Conservation (phyloP, 345 rosid species). For the Passiflora organensis region DNA sequence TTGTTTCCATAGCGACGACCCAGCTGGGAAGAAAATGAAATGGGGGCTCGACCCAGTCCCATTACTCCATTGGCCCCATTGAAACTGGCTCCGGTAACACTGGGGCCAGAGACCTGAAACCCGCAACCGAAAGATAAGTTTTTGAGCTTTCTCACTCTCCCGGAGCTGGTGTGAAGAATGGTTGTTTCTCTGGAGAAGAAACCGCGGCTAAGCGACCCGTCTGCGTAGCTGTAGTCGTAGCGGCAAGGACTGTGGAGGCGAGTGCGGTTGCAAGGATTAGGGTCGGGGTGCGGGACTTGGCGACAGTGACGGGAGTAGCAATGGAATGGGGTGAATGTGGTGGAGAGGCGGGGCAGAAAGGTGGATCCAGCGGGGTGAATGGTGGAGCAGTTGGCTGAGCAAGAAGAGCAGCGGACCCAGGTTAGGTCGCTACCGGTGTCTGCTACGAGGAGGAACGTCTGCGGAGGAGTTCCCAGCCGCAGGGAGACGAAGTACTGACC, state of each 20-base stretch:
- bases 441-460: slow-evolving; percentile 57
- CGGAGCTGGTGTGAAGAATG: slow-evolving; percentile 52
- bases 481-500: slow-evolving; percentile 82
- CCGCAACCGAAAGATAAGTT: slow-evolving; percentile 71
- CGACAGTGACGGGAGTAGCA: slow-evolving; percentile 52
- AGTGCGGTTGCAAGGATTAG: slow-evolving; percentile 49
- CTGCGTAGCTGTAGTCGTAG: slow-evolving; percentile 67
- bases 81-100: slow-evolving; percentile 58
- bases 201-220: slow-evolving; percentile 60
- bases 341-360: slow-evolving; percentile 70
- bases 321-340: slow-evolving; percentile 66
- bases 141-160: slow-evolving; percentile 30
- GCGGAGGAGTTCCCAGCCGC: slow-evolving; percentile 77
- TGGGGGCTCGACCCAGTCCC: slow-evolving; percentile 84
- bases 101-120: slow-evolving; percentile 65
- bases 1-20: slow-evolving; percentile 69
- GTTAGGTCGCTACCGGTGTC: slow-evolving; percentile 89
- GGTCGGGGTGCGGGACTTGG: slow-evolving; percentile 50
- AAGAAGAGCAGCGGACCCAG: slow-evolving; percentile 84
- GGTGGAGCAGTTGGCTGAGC: slow-evolving; percentile 40
- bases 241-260: slow-evolving; percentile 72
- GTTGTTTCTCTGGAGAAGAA: slow-evolving; percentile 62
- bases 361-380: slow-evolving; percentile 45
- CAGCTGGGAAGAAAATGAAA: slow-evolving; percentile 71
- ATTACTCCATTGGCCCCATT: slow-evolving; percentile 79